Percentiles rank a stretch among this genome's conserved stretches.
Conservation (phyloP, 2,329 filamentous ascomycete genomes). For the Phialophora tarda region DNA sequence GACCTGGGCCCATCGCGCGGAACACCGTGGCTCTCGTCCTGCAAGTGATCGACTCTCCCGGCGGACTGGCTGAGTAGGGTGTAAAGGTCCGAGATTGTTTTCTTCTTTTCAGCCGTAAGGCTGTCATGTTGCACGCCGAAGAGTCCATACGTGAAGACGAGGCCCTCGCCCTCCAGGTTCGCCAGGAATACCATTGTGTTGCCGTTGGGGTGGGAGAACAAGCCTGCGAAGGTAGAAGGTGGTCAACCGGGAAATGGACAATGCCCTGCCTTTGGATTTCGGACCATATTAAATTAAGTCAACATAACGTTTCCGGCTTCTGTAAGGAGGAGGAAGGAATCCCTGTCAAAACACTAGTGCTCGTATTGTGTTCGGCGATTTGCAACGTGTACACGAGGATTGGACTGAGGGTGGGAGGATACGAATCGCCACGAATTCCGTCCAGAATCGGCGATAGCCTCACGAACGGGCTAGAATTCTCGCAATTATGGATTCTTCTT, state of each 20-base stretch:
- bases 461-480: background rate
- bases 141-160: conserved; percentile 27
- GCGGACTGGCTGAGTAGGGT: conserved; percentile 19
- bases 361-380: background rate
- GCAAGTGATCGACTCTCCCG: conserved; percentile 25
- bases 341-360: too few species aligned
- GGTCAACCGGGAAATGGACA: background rate
- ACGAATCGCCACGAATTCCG: background rate
- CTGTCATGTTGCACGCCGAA: conserved; percentile 28
- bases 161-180: conserved; percentile 23
- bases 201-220: background rate
- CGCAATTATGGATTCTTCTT: background rate
- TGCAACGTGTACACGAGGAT: conserved; percentile 4
- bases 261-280: background rate
- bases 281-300: background rate
- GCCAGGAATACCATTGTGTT: conserved; percentile 24
- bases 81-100: conserved; percentile 17
- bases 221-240: background rate
- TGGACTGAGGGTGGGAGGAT: background rate
- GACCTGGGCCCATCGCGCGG: conserved; percentile 17
- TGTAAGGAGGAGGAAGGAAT: background rate
- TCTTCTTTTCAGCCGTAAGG: conserved; percentile 26
- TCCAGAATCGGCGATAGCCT: background rate
- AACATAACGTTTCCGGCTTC: background rate
- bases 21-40: conserved; percentile 27